phyloP scores from a whole-genome alignment of 768 basidiomycete genomes.

The Cyclocybe aegerita region DNA sequence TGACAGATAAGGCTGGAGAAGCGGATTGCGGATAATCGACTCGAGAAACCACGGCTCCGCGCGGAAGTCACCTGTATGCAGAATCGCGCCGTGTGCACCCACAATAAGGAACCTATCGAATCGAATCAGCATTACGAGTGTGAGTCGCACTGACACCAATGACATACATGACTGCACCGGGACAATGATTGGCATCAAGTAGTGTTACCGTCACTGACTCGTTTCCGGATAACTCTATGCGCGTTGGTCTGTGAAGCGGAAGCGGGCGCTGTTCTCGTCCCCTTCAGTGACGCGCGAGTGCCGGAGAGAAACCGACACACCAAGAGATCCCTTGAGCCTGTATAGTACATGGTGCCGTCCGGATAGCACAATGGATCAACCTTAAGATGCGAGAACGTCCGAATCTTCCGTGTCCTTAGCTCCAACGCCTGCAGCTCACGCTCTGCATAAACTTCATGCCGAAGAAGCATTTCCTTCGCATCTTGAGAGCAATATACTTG shows the following conservation, averaged over 20 bases:
- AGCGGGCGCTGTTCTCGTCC: conserved; percentile 47
- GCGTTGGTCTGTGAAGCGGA: conserved; percentile 63
- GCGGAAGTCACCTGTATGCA: conserved; percentile 94
- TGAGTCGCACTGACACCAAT: background rate
- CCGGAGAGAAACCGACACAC: conserved; percentile 35
- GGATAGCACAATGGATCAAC: conserved; percentile 45
- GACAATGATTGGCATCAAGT: conserved; percentile 93
- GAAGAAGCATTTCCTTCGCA: conserved; percentile 83
- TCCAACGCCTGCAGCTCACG: conserved; percentile 56
- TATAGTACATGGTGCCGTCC: conserved; percentile 48
- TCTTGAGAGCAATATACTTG: conserved; percentile 77
- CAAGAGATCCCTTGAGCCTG: conserved; percentile 65
- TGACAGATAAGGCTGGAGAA: conserved; percentile 66
- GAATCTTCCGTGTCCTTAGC: conserved; percentile 46
- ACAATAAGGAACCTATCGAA: conserved; percentile 78
- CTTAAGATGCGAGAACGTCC: conserved; percentile 70
- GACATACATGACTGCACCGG: conserved; percentile 86
- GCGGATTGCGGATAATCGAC: conserved; percentile 64
- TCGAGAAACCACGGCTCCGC: conserved; percentile 83
- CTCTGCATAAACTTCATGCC: conserved; percentile 70
- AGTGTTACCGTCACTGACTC: conserved; percentile 73
- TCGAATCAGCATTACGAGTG: background rate
- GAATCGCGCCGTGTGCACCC: conserved; percentile 62
- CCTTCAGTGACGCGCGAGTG: background rate
- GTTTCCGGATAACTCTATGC: conserved; percentile 52